Evolutionary conservation across 495 filamentous ascomycete genomes (phyloP), one percentile per base, ranked within the genome.

Genomic region (Penicillium bialowiezense): DNA sequence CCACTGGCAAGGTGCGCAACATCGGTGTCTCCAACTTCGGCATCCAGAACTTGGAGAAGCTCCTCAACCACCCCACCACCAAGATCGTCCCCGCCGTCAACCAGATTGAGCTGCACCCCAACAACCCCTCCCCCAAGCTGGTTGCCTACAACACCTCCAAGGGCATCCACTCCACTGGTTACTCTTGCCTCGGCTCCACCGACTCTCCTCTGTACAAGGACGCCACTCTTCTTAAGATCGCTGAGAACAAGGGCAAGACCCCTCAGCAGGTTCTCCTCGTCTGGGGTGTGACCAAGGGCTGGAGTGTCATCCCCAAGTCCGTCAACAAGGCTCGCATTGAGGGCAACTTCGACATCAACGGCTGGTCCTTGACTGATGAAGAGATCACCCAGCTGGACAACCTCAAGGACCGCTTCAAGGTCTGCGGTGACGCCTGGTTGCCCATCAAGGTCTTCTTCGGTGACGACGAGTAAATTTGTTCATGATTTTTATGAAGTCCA

Each of bases 21-120:
- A 80, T 85, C 44, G 83, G 83, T 59, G 80, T 86, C 28, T 80
- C 75, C 55, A 85, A 82, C 67, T 83, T 81, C 47, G 79, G 68
- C 49, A 84, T 82, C 63, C 68, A 67, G 60, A 83, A 85, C 64
- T 71, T 82, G 2, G 76, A 81, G 64, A 79, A 59, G 51, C 74
- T 82, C 15, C 67, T 81, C 29, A 77, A 69, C 56, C 71, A 77
- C 48, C 76, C 80, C 45, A 75, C 64, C 55, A 69, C 53, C 52
- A 66, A 81, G 79, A 86, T 83, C 55, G 75, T 86, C 40, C 91
- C 91, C 12, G 86, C 87, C 8, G 89, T 91, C 54, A 95, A 95
- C 79, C 90, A 96, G 74, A 85, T 95, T 63, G 91, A 96, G 69
- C 72, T 91, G n/a, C 89, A 95, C 71, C 89, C 89, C 31, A 82